These are phyloP conservation scores for Hypoxylon intermedium DNA, from an alignment of 495 filamentous ascomycete species.

Conservation along the genomic window DNA sequence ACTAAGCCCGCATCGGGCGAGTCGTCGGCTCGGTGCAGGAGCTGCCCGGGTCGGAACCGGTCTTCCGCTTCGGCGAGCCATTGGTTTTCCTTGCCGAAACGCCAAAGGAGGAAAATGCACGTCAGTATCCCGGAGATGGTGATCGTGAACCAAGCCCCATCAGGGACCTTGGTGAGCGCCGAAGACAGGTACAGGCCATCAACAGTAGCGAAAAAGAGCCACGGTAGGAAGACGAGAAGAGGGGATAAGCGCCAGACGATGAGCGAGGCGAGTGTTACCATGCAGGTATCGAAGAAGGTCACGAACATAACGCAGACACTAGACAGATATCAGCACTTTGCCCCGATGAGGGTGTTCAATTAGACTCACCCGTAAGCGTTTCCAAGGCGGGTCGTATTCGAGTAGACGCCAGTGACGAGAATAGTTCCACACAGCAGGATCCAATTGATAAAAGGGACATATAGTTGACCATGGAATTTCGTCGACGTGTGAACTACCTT, in stretches of 20 bases:
- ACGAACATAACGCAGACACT: conserved; percentile 75
- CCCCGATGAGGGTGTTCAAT: conserved; percentile 35
- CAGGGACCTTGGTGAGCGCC: conserved; percentile 71
- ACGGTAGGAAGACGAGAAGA: conserved; percentile 64
- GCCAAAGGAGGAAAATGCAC: conserved; percentile 71
- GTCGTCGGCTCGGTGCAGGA: conserved; percentile 46
- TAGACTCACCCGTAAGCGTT: conserved; percentile 49
- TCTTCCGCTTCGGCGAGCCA: conserved; percentile 72
- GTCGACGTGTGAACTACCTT: conserved; percentile 70
- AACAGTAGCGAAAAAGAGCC: conserved; percentile 65
- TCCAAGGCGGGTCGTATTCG: conserved; percentile 64
- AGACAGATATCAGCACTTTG: conserved; percentile 50
- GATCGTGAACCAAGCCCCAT: conserved; percentile 78
- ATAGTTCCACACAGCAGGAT: conserved; percentile 76
- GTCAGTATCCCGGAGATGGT: conserved; percentile 65
- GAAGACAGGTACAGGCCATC: conserved; percentile 73
- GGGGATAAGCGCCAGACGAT: conserved; percentile 70
- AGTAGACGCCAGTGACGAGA: conserved; percentile 75
- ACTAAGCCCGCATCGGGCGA: conserved; percentile 34
- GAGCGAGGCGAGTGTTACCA: conserved; percentile 71
- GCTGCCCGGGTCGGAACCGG: conserved; percentile 56
- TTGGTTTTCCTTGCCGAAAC: conserved; percentile 76
- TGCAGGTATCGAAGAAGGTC: conserved; percentile 74
- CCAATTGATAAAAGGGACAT: conserved; percentile 76
- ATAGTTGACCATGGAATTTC: conserved; percentile 72